Percentiles rank a stretch among this genome's conserved stretches.
Evolutionary conservation across 2,329 filamentous ascomycete species (phyloP).

Genomic region (Didymella lethalis): DNA sequence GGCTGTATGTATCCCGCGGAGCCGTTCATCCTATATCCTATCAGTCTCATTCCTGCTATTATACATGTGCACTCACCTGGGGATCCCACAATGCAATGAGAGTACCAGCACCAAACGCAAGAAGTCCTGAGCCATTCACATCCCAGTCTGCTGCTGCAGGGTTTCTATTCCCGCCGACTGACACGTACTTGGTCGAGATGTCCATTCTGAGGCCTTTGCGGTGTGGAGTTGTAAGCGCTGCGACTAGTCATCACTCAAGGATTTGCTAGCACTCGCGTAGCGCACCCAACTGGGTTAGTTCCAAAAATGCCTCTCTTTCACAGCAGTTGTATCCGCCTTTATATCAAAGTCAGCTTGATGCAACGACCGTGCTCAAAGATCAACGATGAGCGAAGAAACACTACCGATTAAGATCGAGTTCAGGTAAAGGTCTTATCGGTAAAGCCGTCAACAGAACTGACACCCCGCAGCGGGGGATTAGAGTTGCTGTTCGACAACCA

Average conservation of each 20-base stretch:
- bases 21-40: constrained; percentile 50
- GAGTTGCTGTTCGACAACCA: constrained; percentile 92
- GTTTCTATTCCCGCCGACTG: constrained; percentile 88
- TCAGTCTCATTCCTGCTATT: constrained; percentile 24
- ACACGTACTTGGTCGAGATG: constrained; percentile 62
- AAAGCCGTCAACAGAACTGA: constrained; percentile 13
- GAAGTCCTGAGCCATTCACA: constrained; percentile 64
- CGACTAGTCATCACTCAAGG: constrained; percentile 34
- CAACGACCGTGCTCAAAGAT: not conserved
- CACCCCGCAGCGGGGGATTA: constrained; percentile 73
- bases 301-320: constrained; percentile 3
- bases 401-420: constrained; percentile 77
- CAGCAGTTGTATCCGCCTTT: constrained; percentile 16
- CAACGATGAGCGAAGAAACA: constrained; percentile 37
- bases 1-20: constrained; percentile 69
- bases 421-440: constrained; percentile 59
- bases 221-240: constrained; percentile 25
- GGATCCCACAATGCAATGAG: constrained; percentile 91
- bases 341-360: not conserved
- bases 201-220: constrained; percentile 38
- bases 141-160: constrained; percentile 92
- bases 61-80: constrained; percentile 61
- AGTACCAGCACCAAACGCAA: constrained; percentile 89
- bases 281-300: constrained; percentile 25
- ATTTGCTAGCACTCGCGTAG: constrained; percentile 47